Evolutionary conservation across 129 eudicot species (phyloP).

Genomic region (Centrapalus pauciflorus): DNA sequence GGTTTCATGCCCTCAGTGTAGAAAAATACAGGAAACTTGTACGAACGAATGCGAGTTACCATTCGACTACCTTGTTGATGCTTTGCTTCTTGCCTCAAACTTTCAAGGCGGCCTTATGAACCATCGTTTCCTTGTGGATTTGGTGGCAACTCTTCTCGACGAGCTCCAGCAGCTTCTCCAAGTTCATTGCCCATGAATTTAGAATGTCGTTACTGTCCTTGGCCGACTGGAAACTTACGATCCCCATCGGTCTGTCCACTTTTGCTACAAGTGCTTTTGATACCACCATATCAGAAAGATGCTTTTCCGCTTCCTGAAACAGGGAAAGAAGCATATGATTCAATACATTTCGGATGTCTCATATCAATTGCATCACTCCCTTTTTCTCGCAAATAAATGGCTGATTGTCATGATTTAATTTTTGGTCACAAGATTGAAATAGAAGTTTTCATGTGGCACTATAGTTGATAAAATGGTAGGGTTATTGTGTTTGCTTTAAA

Average conservation of each 20-base stretch:
- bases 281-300: constrained; percentile 83
- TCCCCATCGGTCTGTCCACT: constrained; percentile 78
- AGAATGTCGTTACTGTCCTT: constrained; percentile 62
- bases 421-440: neutral
- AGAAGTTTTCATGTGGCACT: neutral
- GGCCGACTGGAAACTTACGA: constrained; percentile 56
- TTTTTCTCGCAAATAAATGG: neutral
- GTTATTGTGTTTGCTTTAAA: neutral
- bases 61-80: neutral
- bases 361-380: neutral
- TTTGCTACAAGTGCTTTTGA: constrained; percentile 78
- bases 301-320: constrained; percentile 69
- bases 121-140: constrained; percentile 82
- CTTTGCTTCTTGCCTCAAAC: constrained; percentile 20
- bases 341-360: neutral
- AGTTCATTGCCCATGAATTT: constrained; percentile 65
- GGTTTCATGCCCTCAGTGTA: no score
- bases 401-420: neutral
- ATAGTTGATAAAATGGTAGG: neutral
- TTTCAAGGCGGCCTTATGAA: constrained; percentile 57
- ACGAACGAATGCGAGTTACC: no score
- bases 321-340: no score
- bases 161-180: constrained; percentile 74
- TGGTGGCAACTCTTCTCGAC: constrained; percentile 88
- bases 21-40: no score